Base-by-base conservation (phyloP, 2,329 filamentous ascomycete species). In the Ceratocystis albifundus region DNA sequence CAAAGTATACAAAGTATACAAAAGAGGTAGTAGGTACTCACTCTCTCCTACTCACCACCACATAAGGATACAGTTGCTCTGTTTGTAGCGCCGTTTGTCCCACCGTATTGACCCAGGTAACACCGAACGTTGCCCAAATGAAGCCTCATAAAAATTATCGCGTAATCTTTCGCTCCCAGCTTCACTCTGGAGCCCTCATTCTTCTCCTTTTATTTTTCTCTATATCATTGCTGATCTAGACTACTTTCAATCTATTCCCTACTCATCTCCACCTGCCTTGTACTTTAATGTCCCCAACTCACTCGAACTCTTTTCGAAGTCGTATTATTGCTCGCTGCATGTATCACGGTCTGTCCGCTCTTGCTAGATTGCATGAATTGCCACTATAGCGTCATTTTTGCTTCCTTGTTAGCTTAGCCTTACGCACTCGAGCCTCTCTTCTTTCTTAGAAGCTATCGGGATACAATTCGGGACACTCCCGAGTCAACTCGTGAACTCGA, bases 361-460 rank as follows among this genome's bases (percentile, higher is more conserved):
- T 61, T 22, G 28, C 12, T 17, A 61, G 30, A 22, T 32, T 45
- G 61, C 61, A 62, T 62, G 32, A 62, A 62, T 62, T 46, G 7
- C 36, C 17, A 12, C 36, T 44, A 25, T 41, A 62, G 44, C 61
- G 61, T 46, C 61, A 44, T 62, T 10, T 22, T 22, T 48, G n/a
- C 20, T 48, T 25, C 20, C 22, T 53, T 53, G 48, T 10, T 22
- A 10, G 12, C 48, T 10, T 22, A 10, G 12, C 48, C 36, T 41
- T 41, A 15, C 3, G 3, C 10, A 15, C 36, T 41, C 36, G 36
- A 41, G 36, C 36, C 36, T 41, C 36, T 41, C 36, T 41, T 41
- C 36, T 41, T 12, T 41, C 36, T 41, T 41, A 41, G 10, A 41
- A 41, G 3, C 36, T 41, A 15, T 41, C 4, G 2, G 36, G 1